Conservation (phyloP, 1,284 basidiomycete genomes). For the Rhodotorula sp. region DNA sequence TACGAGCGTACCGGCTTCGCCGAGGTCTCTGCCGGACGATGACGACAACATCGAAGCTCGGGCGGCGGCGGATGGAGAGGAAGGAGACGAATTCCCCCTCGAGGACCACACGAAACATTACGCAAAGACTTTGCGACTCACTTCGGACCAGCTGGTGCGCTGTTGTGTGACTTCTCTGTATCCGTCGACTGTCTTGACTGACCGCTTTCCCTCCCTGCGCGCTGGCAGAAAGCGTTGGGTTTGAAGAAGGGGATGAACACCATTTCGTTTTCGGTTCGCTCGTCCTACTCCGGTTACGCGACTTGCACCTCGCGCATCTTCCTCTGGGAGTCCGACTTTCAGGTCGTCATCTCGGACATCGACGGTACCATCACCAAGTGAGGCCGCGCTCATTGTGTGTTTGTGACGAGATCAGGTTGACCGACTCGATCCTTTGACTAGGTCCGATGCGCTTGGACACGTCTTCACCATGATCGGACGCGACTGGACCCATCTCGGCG, state of each 20-base stretch:
- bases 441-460: slow-evolving; percentile 95
- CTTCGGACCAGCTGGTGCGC: slow-evolving; percentile 74
- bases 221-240: slow-evolving; percentile 71
- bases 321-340: slow-evolving; percentile 87
- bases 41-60: not conserved
- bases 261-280: slow-evolving; percentile 84
- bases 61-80: not conserved
- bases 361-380: slow-evolving; percentile 99
- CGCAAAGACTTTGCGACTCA: slow-evolving; percentile 87
- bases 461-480: slow-evolving; percentile 98
- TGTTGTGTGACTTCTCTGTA: not conserved
- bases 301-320: slow-evolving; percentile 92
- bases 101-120: slow-evolving; percentile 59
- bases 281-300: slow-evolving; percentile 77
- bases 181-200: not conserved
- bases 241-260: slow-evolving; percentile 86
- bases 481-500: slow-evolving; percentile 99
- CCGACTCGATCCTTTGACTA: slow-evolving; percentile 47
- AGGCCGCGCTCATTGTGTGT: slow-evolving; percentile 40
- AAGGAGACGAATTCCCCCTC: slow-evolving; percentile 13
- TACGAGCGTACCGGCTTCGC: slow-evolving; percentile 28
- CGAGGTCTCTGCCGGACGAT: slow-evolving; percentile 12
- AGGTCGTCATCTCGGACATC: slow-evolving; percentile 93
- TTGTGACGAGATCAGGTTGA: not conserved
- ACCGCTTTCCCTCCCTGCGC: slow-evolving; percentile 1